phyloP scores from a whole-genome alignment of 2,329 filamentous ascomycete genomes.

The Ophiognomonia clavigignenti-juglandacearum region DNA sequence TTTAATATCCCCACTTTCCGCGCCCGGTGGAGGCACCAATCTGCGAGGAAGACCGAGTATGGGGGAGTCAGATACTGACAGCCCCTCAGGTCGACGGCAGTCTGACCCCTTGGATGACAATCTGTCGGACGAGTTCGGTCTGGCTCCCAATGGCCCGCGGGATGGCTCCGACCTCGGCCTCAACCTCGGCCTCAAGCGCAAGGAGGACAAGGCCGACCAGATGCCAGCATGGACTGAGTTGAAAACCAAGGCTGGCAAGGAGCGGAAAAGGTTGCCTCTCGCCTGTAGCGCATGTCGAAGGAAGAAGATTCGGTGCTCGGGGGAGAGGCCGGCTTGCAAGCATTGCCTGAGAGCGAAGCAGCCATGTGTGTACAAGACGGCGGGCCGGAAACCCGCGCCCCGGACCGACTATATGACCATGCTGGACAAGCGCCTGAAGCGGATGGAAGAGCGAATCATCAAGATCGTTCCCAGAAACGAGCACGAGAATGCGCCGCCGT shows the following conservation, averaged over 20 bases:
- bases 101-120: constrained; percentile 46
- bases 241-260: constrained; percentile 91
- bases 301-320: constrained; percentile 97
- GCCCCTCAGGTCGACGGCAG: constrained; percentile 37
- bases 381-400: constrained; percentile 86
- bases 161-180: constrained; percentile 51
- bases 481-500: constrained; percentile 56
- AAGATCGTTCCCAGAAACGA: constrained; percentile 90
- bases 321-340: constrained; percentile 96
- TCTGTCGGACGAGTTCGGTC: constrained; percentile 54
- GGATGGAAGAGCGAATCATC: constrained; percentile 97
- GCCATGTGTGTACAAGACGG: constrained; percentile 97
- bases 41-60: constrained; percentile 21
- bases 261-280: constrained; percentile 84
- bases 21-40: constrained; percentile 23
- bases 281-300: constrained; percentile 93
- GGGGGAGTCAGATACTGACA: constrained; percentile 42
- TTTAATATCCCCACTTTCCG: constrained; percentile 29
- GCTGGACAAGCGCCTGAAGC: constrained; percentile 90
- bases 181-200: constrained; percentile 45
- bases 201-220: constrained; percentile 54
- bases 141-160: constrained; percentile 38
- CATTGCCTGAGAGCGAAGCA: constrained; percentile 90
- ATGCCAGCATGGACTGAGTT: constrained; percentile 73
- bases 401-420: constrained; percentile 99